A percentile compares a stretch with the other conserved stretches of the same genome.
phyloP scores from a whole-genome alignment of 306 rosid species.

The Adenanthera pavonina region DNA sequence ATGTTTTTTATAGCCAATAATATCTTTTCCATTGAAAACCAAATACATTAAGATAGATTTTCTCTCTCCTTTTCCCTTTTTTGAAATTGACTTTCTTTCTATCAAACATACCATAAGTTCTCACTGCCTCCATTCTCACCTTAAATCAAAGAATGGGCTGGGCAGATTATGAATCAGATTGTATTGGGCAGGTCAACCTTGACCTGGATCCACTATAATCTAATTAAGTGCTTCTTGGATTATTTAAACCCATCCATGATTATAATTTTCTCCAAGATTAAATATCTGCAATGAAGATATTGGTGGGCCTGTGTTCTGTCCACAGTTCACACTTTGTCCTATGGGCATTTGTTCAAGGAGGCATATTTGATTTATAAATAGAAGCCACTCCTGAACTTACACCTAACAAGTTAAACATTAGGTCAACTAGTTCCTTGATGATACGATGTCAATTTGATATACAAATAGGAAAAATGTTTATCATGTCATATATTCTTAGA shows the following conservation, averaged over 20 bases:
- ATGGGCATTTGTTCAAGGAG: background rate
- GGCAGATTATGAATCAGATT: background rate
- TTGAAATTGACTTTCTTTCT: too few species aligned
- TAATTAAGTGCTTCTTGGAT: background rate
- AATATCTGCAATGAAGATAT: background rate
- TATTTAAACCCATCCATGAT: background rate
- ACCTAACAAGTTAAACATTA: slow-evolving; percentile 11
- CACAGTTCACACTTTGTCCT: background rate
- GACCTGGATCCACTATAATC: background rate
- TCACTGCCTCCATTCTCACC: background rate
- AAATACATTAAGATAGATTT: too few species aligned
- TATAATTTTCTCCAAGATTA: background rate
- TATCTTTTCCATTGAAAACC: too few species aligned
- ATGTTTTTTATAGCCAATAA: too few species aligned
- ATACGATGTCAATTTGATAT: background rate
- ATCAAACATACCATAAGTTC: too few species aligned
- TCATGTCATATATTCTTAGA: background rate
- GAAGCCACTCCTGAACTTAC: slow-evolving; percentile 5
- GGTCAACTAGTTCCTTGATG: slow-evolving; percentile 15
- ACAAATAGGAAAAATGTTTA: background rate
- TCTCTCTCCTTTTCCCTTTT: too few species aligned
- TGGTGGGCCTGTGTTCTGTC: background rate
- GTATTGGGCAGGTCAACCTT: background rate
- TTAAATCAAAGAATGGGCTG: background rate
- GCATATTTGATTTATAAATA: background rate